phyloP scores from a whole-genome alignment of 176 grass and related monocot species.

The Lolium perenne region DNA sequence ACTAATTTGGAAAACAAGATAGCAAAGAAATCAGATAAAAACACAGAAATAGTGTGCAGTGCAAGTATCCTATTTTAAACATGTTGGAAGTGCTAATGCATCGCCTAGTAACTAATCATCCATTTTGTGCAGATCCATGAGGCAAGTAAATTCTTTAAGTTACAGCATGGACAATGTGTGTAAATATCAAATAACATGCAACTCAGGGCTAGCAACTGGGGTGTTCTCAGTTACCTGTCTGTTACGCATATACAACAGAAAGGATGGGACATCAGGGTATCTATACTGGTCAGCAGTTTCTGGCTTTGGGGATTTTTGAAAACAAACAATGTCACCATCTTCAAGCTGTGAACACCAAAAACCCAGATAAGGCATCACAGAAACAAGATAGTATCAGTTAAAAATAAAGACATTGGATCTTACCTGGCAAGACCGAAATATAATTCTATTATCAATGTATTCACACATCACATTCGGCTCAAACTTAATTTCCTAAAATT shows the following conservation, averaged over 20 bases:
- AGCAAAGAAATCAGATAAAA: conserved; percentile 32
- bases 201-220: conserved; percentile 13
- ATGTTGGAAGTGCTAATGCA: conserved; percentile 1
- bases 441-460: conserved; percentile 75
- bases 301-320: conserved; percentile 69
- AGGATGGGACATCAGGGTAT: conserved; percentile 87
- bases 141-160: conserved; percentile 1
- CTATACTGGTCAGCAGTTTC: conserved; percentile 66
- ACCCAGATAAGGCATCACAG: conserved; percentile 35
- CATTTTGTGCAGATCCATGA: background rate
- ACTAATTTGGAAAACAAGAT: conserved; percentile 31
- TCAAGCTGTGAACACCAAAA: conserved; percentile 75
- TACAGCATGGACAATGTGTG: background rate
- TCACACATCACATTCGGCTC: conserved; percentile 99
- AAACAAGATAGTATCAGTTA: conserved; percentile 28
- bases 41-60: background rate
- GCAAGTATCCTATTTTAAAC: conserved; percentile 11
- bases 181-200: background rate
- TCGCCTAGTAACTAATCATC: background rate
- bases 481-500: conserved; percentile 95
- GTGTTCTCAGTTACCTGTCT: conserved; percentile 64
- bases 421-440: conserved; percentile 92
- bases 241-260: conserved; percentile 92
- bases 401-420: conserved; percentile 17
- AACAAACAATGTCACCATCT: conserved; percentile 98